Evolutionary conservation across 345 rosid genomes (phyloP).

Genomic region (Geranium brycei): DNA sequence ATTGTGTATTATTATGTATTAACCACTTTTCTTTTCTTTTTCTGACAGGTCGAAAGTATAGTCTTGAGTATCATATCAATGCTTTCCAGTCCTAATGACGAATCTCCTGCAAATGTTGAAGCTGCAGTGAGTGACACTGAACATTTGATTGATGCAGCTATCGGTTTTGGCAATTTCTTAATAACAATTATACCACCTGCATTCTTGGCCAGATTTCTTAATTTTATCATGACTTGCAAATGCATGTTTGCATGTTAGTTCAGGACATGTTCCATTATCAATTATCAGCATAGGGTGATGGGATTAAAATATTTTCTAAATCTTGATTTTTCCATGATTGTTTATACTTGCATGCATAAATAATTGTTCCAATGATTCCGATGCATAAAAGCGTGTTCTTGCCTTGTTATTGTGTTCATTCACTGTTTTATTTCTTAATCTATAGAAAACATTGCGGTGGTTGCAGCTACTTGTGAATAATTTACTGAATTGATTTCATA

Average conservation of each 20-base stretch:
- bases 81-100: conserved; percentile 86
- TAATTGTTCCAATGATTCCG: background rate
- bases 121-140: conserved; percentile 51
- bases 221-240: background rate
- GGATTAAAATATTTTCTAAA: too few species aligned
- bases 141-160: background rate
- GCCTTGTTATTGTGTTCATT: background rate
- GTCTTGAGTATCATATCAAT: conserved; percentile 77
- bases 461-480: too few species aligned
- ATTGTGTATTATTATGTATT: background rate
- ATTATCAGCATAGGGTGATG: too few species aligned
- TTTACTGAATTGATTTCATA: too few species aligned
- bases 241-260: background rate
- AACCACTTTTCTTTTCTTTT: background rate
- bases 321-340: background rate
- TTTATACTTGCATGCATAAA: too few species aligned
- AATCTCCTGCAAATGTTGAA: conserved; percentile 87
- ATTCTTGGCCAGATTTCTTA: background rate
- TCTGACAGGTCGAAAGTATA: conserved; percentile 65
- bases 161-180: background rate
- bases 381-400: background rate
- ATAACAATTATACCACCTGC: background rate
- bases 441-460: background rate
- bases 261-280: background rate
- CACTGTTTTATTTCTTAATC: background rate